phyloP scores from a whole-genome alignment of 2,329 filamentous ascomycete genomes.

The Metarhizium rileyi region DNA sequence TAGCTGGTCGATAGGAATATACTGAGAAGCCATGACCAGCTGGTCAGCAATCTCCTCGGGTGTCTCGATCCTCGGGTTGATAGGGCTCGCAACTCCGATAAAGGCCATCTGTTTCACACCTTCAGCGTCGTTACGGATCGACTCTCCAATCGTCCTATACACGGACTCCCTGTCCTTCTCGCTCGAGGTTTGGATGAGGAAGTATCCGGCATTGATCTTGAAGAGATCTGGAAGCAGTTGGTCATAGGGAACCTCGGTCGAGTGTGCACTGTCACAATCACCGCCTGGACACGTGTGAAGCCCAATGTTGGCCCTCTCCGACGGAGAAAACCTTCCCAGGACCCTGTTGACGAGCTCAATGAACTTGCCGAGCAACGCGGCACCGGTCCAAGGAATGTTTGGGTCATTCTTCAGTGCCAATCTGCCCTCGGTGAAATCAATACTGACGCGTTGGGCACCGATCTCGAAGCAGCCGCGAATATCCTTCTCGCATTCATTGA shows the following conservation, averaged over 20 bases:
- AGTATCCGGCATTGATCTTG: conserved; percentile 9
- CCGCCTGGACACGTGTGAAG: conserved; percentile 10
- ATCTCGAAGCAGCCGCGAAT: conserved; percentile 8
- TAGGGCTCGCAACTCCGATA: conserved; percentile 8
- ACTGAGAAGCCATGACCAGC: conserved; percentile 6
- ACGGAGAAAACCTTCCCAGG: conserved; percentile 5
- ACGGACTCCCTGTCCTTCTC: conserved; percentile 7
- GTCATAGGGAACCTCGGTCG: conserved; percentile 6
- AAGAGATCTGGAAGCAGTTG: conserved; percentile 6
- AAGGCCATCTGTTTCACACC: conserved; percentile 10
- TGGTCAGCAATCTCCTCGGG: conserved; percentile 9
- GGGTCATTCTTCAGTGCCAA: conserved; percentile 7
- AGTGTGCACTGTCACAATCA: conserved; percentile 9
- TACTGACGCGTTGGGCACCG: conserved; percentile 8
- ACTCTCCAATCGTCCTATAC: conserved; percentile 6
- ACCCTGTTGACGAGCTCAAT: conserved; percentile 7
- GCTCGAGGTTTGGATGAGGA: conserved; percentile 8
- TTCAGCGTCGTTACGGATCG: conserved; percentile 7
- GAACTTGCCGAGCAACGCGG: conserved; percentile 5
- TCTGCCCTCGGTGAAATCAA: conserved; percentile 10
- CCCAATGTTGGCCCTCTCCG: conserved; percentile 8
- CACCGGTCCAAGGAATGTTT: conserved; percentile 5
- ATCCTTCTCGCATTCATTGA: conserved; percentile 9
- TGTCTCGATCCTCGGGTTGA: conserved; percentile 6
- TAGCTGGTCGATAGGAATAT: conserved; percentile 7